Percentiles rank a stretch among this genome's conserved stretches.
Conservation (phyloP, 768 basidiomycete genomes). For the Cubamyces lactineus region DNA sequence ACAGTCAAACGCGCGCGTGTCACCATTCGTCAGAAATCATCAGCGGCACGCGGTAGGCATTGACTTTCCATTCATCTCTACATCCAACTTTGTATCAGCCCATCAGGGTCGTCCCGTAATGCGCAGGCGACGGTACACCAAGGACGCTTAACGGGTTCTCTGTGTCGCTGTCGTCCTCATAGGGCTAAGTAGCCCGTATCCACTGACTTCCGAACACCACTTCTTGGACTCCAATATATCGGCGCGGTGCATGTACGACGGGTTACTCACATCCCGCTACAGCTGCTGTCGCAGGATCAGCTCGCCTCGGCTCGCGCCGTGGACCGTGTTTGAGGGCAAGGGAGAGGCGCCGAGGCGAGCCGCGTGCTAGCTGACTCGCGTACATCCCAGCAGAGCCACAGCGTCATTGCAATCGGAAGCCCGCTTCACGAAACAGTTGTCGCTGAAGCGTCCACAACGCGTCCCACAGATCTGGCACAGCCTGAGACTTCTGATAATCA, state of each 20-base stretch:
- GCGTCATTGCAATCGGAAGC: conserved; percentile 5
- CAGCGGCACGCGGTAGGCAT: not conserved
- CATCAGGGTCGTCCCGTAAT: not conserved
- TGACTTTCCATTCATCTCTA: not conserved
- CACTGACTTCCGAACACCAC: not conserved
- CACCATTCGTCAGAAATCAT: not conserved
- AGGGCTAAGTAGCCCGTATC: not conserved
- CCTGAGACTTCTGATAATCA: conserved; percentile 14
- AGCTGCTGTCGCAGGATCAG: conserved; percentile 2
- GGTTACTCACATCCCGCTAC: not conserved
- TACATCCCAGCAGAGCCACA: conserved; percentile 18
- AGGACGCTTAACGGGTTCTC: not conserved
- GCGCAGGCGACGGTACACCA: not conserved
- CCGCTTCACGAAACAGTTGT: conserved; percentile 9
- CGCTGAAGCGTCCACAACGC: conserved; percentile 18
- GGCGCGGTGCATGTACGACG: not conserved
- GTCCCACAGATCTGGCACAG: conserved; percentile 21
- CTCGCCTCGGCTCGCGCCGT: conserved; percentile 7
- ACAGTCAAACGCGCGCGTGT: not conserved
- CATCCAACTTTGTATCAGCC: not conserved
- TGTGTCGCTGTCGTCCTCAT: not conserved
- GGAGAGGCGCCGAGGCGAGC: not conserved
- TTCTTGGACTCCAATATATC: not conserved
- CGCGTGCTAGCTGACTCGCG: conserved; percentile 7
- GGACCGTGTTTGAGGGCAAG: not conserved